Conservation (phyloP, 108 stramenopile species). For the Craspedostauros australis region DNA sequence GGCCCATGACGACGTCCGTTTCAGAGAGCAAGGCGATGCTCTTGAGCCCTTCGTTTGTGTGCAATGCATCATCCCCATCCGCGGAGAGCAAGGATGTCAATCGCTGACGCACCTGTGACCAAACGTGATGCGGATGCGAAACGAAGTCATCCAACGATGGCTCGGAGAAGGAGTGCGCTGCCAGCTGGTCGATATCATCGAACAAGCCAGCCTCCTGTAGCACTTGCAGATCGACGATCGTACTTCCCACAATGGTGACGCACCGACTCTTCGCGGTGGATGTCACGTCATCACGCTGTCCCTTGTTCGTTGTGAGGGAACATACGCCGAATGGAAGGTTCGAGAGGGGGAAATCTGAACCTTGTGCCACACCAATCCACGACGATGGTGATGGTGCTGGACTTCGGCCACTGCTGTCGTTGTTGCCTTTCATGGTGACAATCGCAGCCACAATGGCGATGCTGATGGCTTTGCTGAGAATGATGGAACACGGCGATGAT, state of each 20-base stretch:
- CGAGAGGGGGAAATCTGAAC: conserved; percentile 72
- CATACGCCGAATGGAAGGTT: conserved; percentile 90
- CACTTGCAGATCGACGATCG: conserved; percentile 58
- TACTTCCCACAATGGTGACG: conserved; percentile 68
- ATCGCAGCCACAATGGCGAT: too few species aligned
- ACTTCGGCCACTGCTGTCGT: background rate
- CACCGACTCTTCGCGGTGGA: conserved; percentile 19
- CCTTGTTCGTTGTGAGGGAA: conserved; percentile 41
- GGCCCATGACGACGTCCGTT: conserved; percentile 40
- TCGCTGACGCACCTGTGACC: conserved; percentile 60
- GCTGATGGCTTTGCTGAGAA: too few species aligned
- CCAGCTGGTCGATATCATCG: conserved; percentile 13
- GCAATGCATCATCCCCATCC: background rate
- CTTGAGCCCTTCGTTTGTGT: conserved; percentile 13
- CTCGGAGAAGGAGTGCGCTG: conserved; percentile 33
- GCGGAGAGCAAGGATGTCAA: conserved; percentile 47
- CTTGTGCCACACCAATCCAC: conserved; percentile 18
- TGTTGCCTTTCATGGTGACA: too few species aligned
- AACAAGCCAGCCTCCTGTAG: conserved; percentile 75
- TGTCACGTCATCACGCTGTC: background rate
- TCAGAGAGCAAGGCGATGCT: conserved; percentile 36
- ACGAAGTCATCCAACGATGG: conserved; percentile 71
- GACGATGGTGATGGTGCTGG: background rate
- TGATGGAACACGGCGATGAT: too few species aligned
- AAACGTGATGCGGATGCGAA: conserved; percentile 39